phyloP scores from a whole-genome alignment of 2,329 filamentous ascomycete species.

The Escovopsis sp. region DNA sequence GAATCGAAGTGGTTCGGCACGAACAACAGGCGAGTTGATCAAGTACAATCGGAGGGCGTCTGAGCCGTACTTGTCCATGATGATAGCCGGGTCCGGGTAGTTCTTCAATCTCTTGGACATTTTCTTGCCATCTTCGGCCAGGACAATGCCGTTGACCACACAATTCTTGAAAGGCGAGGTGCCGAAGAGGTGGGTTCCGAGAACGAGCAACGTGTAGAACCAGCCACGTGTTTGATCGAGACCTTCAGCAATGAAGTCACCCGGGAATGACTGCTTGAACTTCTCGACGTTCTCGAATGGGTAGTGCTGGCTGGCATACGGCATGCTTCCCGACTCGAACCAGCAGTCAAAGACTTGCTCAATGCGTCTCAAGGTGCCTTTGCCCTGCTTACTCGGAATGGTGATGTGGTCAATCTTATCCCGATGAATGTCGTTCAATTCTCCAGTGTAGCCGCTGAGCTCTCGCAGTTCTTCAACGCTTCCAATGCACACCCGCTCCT shows the following conservation, averaged over 20 bases:
- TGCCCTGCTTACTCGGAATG: slow-evolving; percentile 79
- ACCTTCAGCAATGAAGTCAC: slow-evolving; percentile 88
- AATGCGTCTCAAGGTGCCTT: slow-evolving; percentile 64
- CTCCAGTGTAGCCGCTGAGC: slow-evolving; percentile 72
- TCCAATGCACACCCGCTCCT: slow-evolving; percentile 75
- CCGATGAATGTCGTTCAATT: slow-evolving; percentile 74
- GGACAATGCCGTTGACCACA: slow-evolving; percentile 88
- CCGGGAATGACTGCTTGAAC: slow-evolving; percentile 71
- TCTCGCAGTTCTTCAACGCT: slow-evolving; percentile 73
- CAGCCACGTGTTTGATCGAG: slow-evolving; percentile 89
- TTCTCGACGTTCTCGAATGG: slow-evolving; percentile 79
- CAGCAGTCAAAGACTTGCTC: slow-evolving; percentile 93
- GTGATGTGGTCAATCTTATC: slow-evolving; percentile 91
- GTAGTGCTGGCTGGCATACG: slow-evolving; percentile 81
- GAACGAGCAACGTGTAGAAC: slow-evolving; percentile 87
- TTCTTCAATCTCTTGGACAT: slow-evolving; percentile 98
- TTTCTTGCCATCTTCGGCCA: slow-evolving; percentile 93
- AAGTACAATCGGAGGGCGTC: slow-evolving; percentile 90
- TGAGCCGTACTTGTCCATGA: slow-evolving; percentile 80
- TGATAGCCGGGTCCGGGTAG: slow-evolving; percentile 72
- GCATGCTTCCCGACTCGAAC: slow-evolving; percentile 96
- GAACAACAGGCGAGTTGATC: slow-evolving; percentile 91
- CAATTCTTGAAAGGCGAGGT: slow-evolving; percentile 84
- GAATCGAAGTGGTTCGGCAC: slow-evolving; percentile 80
- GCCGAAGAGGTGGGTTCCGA: slow-evolving; percentile 79